Base-by-base conservation (phyloP, 2,329 filamentous ascomycete species). In the Leptographium radiaticola region DNA sequence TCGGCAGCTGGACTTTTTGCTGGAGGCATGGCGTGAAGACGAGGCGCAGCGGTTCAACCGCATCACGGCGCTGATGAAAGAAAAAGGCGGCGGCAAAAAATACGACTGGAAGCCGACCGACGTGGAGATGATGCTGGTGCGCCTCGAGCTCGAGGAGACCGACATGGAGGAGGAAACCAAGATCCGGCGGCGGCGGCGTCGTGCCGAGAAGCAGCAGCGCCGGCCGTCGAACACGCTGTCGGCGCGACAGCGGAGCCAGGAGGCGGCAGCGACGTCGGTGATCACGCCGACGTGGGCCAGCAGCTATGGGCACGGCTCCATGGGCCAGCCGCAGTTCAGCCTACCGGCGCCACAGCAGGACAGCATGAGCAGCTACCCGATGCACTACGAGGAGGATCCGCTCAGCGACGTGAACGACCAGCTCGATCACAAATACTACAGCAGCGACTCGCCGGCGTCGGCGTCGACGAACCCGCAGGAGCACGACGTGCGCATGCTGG, bases 91-190 rank as follows among this genome's bases (percentile, higher is more conserved):
- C 46, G 75, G 73, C 45, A 71, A 72, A 52, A 71, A 72, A 56
- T 71, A 68, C 66, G 70, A 74, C 38, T 74, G 77, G 66, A 78
- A 72, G 57, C 64, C 70, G 5, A 68, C 67, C 34, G 74, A 77
- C 56, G 67, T 80, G 42, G 72, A 76, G 57, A 68, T 72, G 60
- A 73, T 73, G 59, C 66, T 79, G 2, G 71, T 77, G 53, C 70
- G 71, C 56, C 57, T 74, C 44, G 74, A 70, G 52, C 63, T 76
- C 49, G 72, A 75, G 53, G 71, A 75, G 53, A 62, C 72, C 20
- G 69, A 70, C 55, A 63, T 69, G 47, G 68, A 74, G 47, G 64
- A 69, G 33, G 62, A 68, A 18, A 66, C 63, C 15, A 71, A 70
- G 49, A 63, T 65, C 33, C 68, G 72, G 5, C 69, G 73, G n/a